phyloP scores from a whole-genome alignment of 805 yeast genomes.

The Diddensiella transvaalensis region DNA sequence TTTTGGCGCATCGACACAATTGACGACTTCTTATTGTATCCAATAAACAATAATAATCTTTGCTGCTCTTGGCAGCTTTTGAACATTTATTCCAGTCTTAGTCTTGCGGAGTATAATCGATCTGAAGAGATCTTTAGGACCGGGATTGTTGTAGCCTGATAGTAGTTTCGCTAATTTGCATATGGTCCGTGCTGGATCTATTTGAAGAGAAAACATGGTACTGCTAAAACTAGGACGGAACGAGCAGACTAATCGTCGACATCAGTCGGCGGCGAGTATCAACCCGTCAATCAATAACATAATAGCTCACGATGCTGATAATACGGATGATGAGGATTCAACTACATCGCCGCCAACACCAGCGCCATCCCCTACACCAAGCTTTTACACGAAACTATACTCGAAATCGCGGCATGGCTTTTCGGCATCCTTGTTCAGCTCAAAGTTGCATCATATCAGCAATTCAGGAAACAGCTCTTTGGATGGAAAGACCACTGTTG shows the following conservation, averaged over 20 bases:
- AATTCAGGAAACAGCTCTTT: not conserved
- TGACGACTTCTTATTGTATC: too few relatives aligned
- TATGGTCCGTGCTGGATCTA: not conserved
- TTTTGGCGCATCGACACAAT: too few relatives aligned
- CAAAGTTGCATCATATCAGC: not conserved
- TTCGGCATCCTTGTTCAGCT: not conserved
- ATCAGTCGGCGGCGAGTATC: conserved; percentile 1
- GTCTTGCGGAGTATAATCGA: too few relatives aligned
- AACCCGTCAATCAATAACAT: conserved; percentile 1
- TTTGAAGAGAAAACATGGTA: not conserved
- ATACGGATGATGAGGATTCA: not conserved
- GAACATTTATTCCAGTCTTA: too few relatives aligned
- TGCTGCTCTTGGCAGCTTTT: too few relatives aligned
- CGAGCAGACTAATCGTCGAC: not conserved
- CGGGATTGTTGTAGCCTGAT: too few relatives aligned
- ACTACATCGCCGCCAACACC: conserved; percentile 13
- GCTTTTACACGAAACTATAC: not conserved
- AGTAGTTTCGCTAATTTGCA: too few relatives aligned
- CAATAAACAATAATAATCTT: too few relatives aligned
- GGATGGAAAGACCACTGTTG: not conserved
- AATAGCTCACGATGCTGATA: not conserved
- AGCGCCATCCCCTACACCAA: conserved; percentile 17
- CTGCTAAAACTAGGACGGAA: not conserved
- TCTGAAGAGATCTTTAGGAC: too few relatives aligned
- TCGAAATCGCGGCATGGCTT: not conserved